Evolutionary conservation across 2,329 filamentous ascomycete genomes (phyloP).

Genomic region (Penicillium paneum): DNA sequence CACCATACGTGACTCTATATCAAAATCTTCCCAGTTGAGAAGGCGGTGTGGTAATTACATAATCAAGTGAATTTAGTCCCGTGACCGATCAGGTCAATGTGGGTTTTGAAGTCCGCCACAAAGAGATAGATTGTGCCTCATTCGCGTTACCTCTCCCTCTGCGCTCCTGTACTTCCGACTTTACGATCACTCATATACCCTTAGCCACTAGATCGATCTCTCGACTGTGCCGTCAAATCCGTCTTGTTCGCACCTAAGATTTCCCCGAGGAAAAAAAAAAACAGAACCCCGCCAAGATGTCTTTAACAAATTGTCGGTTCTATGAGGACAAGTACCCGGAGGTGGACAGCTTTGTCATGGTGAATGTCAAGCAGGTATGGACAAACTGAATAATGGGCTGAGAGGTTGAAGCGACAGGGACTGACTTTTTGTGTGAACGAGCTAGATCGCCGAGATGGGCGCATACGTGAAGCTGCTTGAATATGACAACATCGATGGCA

Average conservation of each 20-base stretch:
- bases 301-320: slow-evolving; percentile 93
- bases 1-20: no score
- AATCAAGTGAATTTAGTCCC: slow-evolving; percentile 10
- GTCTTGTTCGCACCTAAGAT: slow-evolving; percentile 7
- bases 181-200: slow-evolving; percentile 11
- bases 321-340: slow-evolving; percentile 98
- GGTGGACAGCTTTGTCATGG: slow-evolving; percentile 99
- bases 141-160: slow-evolving; percentile 15
- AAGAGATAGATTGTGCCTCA: slow-evolving; percentile 34
- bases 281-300: slow-evolving; percentile 66
- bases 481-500: slow-evolving; percentile 99
- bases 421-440: slow-evolving; percentile 14
- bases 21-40: background rate
- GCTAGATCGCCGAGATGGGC: slow-evolving; percentile 96
- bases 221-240: slow-evolving; percentile 13
- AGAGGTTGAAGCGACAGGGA: slow-evolving; percentile 1
- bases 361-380: slow-evolving; percentile 92
- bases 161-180: slow-evolving; percentile 7
- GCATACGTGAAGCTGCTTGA: slow-evolving; percentile 99
- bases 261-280: slow-evolving; percentile 20
- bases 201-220: slow-evolving; percentile 8
- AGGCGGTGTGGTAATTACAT: background rate
- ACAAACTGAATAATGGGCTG: background rate
- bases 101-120: slow-evolving; percentile 41
- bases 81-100: slow-evolving; percentile 26